phyloP scores from a whole-genome alignment of 2,329 filamentous ascomycete species.

The Cordyceps pruinosa region DNA sequence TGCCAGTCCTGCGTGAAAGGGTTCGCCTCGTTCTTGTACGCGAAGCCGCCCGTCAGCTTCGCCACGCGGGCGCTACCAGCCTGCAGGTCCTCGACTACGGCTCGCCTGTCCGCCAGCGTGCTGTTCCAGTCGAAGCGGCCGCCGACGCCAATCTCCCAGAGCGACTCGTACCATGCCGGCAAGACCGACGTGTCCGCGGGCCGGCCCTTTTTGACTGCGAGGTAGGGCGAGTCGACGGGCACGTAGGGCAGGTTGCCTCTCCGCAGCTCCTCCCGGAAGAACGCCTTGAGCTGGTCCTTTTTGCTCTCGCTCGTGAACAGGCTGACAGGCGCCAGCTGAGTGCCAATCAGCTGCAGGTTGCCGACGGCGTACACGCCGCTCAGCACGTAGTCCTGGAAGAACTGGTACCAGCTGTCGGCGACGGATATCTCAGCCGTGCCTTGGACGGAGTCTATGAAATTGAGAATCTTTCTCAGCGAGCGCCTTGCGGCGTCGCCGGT shows the following conservation, averaged over 20 bases:
- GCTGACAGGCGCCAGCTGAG: slow-evolving; percentile 10
- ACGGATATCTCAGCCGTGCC: slow-evolving; percentile 11
- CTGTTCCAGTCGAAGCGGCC: slow-evolving; percentile 15
- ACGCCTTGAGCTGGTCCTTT: slow-evolving; percentile 3
- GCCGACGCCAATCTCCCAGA: slow-evolving; percentile 16
- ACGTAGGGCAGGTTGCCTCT: slow-evolving; percentile 13
- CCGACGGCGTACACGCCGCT: slow-evolving; percentile 13
- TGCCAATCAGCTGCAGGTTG: slow-evolving; percentile 13
- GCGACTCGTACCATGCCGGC: slow-evolving; percentile 15
- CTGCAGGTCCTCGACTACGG: slow-evolving; percentile 17
- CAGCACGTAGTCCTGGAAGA: slow-evolving; percentile 14
- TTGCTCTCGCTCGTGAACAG: slow-evolving; percentile 7
- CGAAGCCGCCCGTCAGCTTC: slow-evolving; percentile 11
- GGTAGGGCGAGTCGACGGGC: slow-evolving; percentile 13
- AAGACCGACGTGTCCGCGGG: slow-evolving; percentile 12
- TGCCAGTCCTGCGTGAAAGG: slow-evolving; percentile 7
- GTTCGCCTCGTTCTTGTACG: slow-evolving; percentile 13
- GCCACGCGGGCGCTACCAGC: slow-evolving; percentile 9
- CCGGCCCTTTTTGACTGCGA: not conserved
- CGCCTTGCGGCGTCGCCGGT: too few species aligned
- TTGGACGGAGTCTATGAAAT: not conserved
- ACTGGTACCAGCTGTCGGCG: slow-evolving; percentile 10
- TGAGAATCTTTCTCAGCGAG: slow-evolving; percentile 9
- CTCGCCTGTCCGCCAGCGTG: slow-evolving; percentile 11
- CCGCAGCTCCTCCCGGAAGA: slow-evolving; percentile 11